phyloP scores from a whole-genome alignment of 2,329 filamentous ascomycete species.

The Penicillium sp. region DNA sequence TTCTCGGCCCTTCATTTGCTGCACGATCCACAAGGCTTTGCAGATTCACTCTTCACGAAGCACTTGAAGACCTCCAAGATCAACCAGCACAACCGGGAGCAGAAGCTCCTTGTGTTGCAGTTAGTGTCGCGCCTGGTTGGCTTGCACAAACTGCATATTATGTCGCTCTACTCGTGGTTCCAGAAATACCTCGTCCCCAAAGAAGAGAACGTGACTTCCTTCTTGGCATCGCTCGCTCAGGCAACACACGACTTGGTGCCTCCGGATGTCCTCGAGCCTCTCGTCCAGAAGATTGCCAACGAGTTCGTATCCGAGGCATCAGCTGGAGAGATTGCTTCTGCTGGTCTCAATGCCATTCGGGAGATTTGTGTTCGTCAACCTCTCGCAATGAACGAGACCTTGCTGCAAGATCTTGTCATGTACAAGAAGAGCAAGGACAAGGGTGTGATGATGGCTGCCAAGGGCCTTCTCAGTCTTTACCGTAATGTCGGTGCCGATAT shows the following conservation, averaged over 20 bases:
- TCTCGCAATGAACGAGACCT: slow-evolving; percentile 88
- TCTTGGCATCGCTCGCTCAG: slow-evolving; percentile 87
- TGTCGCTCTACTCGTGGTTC: slow-evolving; percentile 93
- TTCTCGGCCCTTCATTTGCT: slow-evolving; percentile 93
- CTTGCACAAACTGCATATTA: slow-evolving; percentile 83
- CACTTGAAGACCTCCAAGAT: slow-evolving; percentile 83
- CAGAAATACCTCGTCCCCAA: slow-evolving; percentile 84
- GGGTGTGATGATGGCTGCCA: slow-evolving; percentile 97
- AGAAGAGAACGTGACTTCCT: slow-evolving; percentile 85
- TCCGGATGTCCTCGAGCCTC: slow-evolving; percentile 82
- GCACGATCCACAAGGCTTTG: slow-evolving; percentile 90
- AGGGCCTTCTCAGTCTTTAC: slow-evolving; percentile 84
- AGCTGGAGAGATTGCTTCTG: slow-evolving; percentile 82
- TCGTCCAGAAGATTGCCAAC: slow-evolving; percentile 93
- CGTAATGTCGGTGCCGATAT: slow-evolving; percentile 85
- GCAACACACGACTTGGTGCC: slow-evolving; percentile 86
- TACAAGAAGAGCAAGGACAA: slow-evolving; percentile 98
- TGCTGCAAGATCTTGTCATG: slow-evolving; percentile 93
- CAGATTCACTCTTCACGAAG: slow-evolving; percentile 81
- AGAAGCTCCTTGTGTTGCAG: slow-evolving; percentile 83
- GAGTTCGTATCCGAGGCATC: slow-evolving; percentile 96
- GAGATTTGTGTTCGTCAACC: slow-evolving; percentile 91
- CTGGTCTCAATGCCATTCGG: slow-evolving; percentile 88
- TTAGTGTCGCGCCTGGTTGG: slow-evolving; percentile 87
- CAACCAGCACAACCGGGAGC: slow-evolving; percentile 71